phyloP scores from a whole-genome alignment of 1,284 basidiomycete species.

The Ceratorhiza oryzae-sativae region DNA sequence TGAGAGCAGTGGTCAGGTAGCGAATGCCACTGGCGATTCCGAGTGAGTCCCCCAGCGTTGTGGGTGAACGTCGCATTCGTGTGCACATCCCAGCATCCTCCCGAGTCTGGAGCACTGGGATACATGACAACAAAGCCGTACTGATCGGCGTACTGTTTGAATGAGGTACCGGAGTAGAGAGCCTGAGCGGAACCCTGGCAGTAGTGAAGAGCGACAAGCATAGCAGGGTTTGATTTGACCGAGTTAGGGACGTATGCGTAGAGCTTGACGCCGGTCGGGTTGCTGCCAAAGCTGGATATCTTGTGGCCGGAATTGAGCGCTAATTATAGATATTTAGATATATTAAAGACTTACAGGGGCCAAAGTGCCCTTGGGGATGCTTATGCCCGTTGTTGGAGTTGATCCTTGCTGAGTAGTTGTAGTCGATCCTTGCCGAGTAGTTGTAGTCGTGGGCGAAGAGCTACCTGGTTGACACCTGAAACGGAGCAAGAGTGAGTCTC shows the following conservation, averaged over 20 bases:
- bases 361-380: slow-evolving; percentile 2
- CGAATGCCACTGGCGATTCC: slow-evolving; percentile 59
- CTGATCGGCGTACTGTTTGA: slow-evolving; percentile 57
- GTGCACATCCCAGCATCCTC: slow-evolving; percentile 65
- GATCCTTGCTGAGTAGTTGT: neutral
- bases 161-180: slow-evolving; percentile 59
- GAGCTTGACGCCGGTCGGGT: slow-evolving; percentile 57
- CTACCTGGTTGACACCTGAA: neutral
- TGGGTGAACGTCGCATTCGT: slow-evolving; percentile 61
- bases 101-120: slow-evolving; percentile 48
- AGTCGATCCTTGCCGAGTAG: neutral
- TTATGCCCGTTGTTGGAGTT: neutral
- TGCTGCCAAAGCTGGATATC: too few species aligned
- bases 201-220: slow-evolving; percentile 62
- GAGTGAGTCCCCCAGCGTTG: slow-evolving; percentile 62
- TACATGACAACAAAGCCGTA: slow-evolving; percentile 59
- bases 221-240: slow-evolving; percentile 54
- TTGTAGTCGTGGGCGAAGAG: neutral
- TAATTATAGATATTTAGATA: too few species aligned
- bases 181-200: slow-evolving; percentile 61
- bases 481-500: neutral
- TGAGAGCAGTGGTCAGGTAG: slow-evolving; percentile 60
- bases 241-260: slow-evolving; percentile 57
- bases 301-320: too few species aligned
- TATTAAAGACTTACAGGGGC: too few species aligned